Evolutionary conservation across 139 green algal genomes (phyloP), one percentile per base, ranked within the genome.

Genomic region (Tetraselmis chui): DNA sequence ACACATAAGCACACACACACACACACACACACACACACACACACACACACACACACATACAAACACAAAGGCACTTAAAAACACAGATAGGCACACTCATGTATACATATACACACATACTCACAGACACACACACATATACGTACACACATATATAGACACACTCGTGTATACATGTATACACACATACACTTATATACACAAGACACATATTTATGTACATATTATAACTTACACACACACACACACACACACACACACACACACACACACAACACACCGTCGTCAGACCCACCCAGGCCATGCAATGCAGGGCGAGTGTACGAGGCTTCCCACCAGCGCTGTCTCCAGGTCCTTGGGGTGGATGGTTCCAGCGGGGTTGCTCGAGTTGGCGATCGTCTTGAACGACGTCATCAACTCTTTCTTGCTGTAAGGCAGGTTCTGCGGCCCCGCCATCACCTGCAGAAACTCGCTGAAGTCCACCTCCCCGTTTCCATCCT

Each of bases 381-480:
- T 81, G 29, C 59, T 28, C 32, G 80, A 5, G 31, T 74, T 45
- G 32, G 80, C 80, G 11, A 84, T 67, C 27, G 32, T 67, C 29
- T 81, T 67, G 22, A 84, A 84, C 2, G 80, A n/a, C 29, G 29
- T 28, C 45, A 76, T 75, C 32, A 84, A 27, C 76, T 77, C 80
- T 27, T 18, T 5, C 45, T 67, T 67, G 45, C 23, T 28, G 28
- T 59, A 29, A 28, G 59, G 74, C 28, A 81, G 27, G 45, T 84
- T 26, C 31, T 25, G 26, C 29, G 31, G 31, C 67, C 80, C 31
- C 27, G n/a, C 32, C n/a, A 32, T 87, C 24, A 87, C 59, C 28
- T 76, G 59, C n/a, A 87, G 76, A 85, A 87, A 87, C 80, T 87
- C 84, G 1, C 82, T 75, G 59, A 87, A 81, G 77, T 87, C 81